A percentile compares a stretch with the other conserved stretches of the same genome.
These are phyloP conservation scores for Setaria italica DNA, from an alignment of 202 grass and related monocot genomes.

Conservation along the genomic window DNA sequence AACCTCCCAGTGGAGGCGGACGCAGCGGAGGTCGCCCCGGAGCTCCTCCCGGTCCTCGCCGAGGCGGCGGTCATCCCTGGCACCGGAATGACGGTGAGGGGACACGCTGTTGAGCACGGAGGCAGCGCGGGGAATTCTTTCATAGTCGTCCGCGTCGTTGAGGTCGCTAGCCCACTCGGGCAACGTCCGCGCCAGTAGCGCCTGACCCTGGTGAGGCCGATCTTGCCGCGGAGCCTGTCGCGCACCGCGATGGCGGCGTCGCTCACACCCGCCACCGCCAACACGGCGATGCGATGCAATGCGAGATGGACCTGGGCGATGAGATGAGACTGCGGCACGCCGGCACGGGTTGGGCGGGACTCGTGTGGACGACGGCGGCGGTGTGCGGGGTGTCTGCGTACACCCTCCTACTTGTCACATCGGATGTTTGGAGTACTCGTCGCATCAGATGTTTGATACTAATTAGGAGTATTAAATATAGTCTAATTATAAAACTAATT, in stretches of 20 bases:
- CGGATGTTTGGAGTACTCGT: no score
- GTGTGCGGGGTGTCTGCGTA: no score
- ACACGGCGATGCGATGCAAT: neutral
- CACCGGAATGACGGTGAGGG: neutral
- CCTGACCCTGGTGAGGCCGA: conserved; percentile 73
- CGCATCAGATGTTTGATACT: no score
- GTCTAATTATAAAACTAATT: no score
- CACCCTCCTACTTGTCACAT: no score
- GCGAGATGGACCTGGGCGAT: no score
- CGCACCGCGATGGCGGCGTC: neutral
- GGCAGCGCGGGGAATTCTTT: neutral
- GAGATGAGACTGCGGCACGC: no score
- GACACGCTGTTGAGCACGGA: neutral
- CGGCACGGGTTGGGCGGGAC: no score
- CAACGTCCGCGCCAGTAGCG: conserved; percentile 65
- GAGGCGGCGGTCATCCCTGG: conserved; percentile 56
- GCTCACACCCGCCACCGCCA: neutral
- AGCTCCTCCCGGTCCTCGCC: no score
- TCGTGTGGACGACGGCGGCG: no score
- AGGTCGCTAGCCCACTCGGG: conserved; percentile 69
- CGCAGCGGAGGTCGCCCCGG: neutral
- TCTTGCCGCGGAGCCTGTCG: neutral
- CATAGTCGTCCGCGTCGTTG: conserved; percentile 15
- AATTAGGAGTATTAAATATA: no score
- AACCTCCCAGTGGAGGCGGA: conserved; percentile 63